phyloP scores from a whole-genome alignment of 169 alveolate species.

The Hepatocystis sp. region DNA sequence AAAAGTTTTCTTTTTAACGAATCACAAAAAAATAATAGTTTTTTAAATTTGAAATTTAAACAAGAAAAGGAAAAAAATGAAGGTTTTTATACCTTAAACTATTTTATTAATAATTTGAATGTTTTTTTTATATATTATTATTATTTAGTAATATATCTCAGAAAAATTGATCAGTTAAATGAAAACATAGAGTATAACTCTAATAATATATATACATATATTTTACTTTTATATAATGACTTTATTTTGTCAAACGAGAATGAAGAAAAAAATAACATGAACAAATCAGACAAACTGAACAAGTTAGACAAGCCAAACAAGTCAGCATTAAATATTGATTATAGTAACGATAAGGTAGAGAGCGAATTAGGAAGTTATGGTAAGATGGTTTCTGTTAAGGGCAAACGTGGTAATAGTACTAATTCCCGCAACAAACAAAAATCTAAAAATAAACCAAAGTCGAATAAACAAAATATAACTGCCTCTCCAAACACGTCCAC shows the following conservation, averaged over 20 bases:
- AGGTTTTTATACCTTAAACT: slow-evolving; percentile 49
- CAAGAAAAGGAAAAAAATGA: slow-evolving; percentile 49
- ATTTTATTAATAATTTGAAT: slow-evolving; percentile 33
- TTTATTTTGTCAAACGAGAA: slow-evolving; percentile 2
- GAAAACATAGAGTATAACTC: slow-evolving; percentile 10
- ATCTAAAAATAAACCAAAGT: too few relatives aligned
- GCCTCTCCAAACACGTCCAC: background rate
- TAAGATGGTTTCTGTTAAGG: too few relatives aligned
- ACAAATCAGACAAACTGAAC: background rate
- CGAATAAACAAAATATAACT: background rate
- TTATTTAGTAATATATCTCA: slow-evolving; percentile 22
- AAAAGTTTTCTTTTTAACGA: slow-evolving; percentile 41
- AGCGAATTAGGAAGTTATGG: too few relatives aligned
- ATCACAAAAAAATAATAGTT: slow-evolving; percentile 29
- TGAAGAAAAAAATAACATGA: background rate
- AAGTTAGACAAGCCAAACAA: too few relatives aligned
- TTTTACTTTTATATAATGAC: slow-evolving; percentile 34
- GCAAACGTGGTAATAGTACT: too few relatives aligned
- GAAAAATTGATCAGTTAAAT: slow-evolving; percentile 3
- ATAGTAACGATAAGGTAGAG: too few relatives aligned
- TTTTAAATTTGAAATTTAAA: slow-evolving; percentile 41
- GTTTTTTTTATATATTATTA: slow-evolving; percentile 51
- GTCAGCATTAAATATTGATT: too few relatives aligned
- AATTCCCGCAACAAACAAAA: too few relatives aligned
- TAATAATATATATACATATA: slow-evolving; percentile 23